Evolutionary conservation across 805 yeast genomes (phyloP).

Genomic region (Kregervanrija delftensis): DNA sequence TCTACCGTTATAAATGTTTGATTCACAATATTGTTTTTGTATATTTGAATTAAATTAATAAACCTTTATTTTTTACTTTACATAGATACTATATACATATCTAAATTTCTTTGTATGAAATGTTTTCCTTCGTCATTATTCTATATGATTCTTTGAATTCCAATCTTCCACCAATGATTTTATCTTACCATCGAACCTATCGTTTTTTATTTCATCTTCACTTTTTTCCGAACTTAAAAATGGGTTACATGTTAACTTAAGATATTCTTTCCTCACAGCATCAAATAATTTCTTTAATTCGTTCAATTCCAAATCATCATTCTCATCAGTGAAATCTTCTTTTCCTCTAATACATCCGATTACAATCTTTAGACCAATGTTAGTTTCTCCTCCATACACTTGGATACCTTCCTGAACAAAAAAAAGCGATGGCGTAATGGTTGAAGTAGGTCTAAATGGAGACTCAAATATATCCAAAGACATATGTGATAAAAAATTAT

Average conservation of each 20-base stretch:
- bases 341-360: constrained; percentile 35
- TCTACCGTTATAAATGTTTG: background rate
- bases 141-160: constrained; percentile 10
- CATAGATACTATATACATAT: background rate
- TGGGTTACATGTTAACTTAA: constrained; percentile 56
- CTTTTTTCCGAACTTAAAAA: constrained; percentile 35
- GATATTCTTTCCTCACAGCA: constrained; percentile 46
- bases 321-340: constrained; percentile 23
- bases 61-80: background rate
- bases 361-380: constrained; percentile 60
- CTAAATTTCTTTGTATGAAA: background rate
- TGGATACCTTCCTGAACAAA: constrained; percentile 62
- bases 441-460: constrained; percentile 32
- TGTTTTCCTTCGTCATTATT: background rate
- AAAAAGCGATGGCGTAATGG: constrained; percentile 32
- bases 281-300: constrained; percentile 26
- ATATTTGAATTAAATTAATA: background rate
- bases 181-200: constrained; percentile 23
- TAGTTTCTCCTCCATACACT: constrained; percentile 64
- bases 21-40: background rate
- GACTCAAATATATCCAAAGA: constrained; percentile 63
- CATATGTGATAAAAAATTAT: constrained; percentile 71
- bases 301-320: constrained; percentile 15
- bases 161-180: constrained; percentile 19
- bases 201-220: constrained; percentile 25